Conservation (phyloP, 2,329 filamentous ascomycete species). For the Hypoxylon sp. region DNA sequence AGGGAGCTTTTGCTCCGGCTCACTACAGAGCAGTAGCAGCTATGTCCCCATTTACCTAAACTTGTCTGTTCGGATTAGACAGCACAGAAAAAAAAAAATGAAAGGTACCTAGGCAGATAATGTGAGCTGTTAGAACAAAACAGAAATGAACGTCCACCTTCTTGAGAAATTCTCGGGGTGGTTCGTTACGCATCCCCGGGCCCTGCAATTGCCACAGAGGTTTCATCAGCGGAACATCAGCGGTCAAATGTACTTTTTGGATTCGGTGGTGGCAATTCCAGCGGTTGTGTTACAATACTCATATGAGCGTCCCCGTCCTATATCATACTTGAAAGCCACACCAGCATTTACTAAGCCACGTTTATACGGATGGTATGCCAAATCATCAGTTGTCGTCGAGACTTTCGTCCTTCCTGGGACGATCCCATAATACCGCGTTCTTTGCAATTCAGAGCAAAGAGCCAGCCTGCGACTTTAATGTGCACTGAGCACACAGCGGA, state of each 20-base stretch:
- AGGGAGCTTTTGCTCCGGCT: constrained; percentile 52
- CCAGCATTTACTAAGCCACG: constrained; percentile 47
- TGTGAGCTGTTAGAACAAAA: constrained; percentile 33
- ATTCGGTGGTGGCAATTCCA: constrained; percentile 39
- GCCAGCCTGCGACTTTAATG: constrained; percentile 63
- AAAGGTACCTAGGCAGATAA: constrained; percentile 33
- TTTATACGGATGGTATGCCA: constrained; percentile 49
- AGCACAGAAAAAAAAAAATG: constrained; percentile 44
- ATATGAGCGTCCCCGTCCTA: constrained; percentile 41
- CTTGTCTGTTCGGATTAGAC: constrained; percentile 42
- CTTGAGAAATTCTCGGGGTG: constrained; percentile 36
- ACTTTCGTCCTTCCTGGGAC: constrained; percentile 48
- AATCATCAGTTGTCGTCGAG: constrained; percentile 45
- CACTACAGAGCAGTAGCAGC: constrained; percentile 35
- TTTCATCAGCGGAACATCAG: constrained; percentile 43
- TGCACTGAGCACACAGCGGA: constrained; percentile 70
- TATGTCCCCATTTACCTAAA: constrained; percentile 33
- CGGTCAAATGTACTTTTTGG: constrained; percentile 39
- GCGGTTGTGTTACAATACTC: constrained; percentile 42
- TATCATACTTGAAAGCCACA: constrained; percentile 47
- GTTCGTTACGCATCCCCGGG: constrained; percentile 43
- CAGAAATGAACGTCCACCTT: constrained; percentile 37
- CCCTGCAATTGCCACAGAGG: constrained; percentile 47
- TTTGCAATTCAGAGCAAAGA: constrained; percentile 41
- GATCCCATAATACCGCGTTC: constrained; percentile 37